These are phyloP conservation scores for Pisolithus albus DNA, from an alignment of 768 basidiomycete genomes.

Conservation along the genomic window DNA sequence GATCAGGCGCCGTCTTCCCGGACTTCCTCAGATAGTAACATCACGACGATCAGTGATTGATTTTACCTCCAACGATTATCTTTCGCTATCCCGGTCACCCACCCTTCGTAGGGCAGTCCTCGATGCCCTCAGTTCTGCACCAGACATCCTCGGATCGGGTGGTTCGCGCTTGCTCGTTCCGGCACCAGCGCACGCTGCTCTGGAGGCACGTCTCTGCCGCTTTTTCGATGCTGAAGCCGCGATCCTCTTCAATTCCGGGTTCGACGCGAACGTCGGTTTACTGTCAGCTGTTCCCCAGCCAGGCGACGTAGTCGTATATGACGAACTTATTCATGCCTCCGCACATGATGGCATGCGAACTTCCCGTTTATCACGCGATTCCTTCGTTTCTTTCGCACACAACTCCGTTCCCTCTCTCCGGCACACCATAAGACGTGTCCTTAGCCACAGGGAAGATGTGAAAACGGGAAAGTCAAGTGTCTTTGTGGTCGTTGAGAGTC, in stretches of 20 bases:
- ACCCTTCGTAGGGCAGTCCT: conserved; percentile 56
- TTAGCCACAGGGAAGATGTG: conserved; percentile 31
- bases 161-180: conserved; percentile 81
- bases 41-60: conserved; percentile 35
- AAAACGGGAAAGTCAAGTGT: conserved; percentile 39
- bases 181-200: conserved; percentile 45
- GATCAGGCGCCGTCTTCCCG: conserved; percentile 66
- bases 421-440: conserved; percentile 35
- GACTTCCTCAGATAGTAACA: conserved; percentile 35
- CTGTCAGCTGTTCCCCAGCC: conserved; percentile 74
- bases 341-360: conserved; percentile 88
- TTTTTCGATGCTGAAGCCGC: conserved; percentile 64
- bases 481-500: conserved; percentile 81
- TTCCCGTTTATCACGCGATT: conserved; percentile 36
- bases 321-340: conserved; percentile 85
- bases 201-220: conserved; percentile 61
- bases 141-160: conserved; percentile 74
- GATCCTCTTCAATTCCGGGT: conserved; percentile 87
- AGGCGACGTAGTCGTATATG: conserved; percentile 72
- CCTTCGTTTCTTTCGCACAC: conserved; percentile 55
- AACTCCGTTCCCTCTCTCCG: conserved; percentile 56
- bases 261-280: conserved; percentile 86
- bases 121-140: conserved; percentile 38
- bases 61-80: conserved; percentile 91
- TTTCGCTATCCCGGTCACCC: conserved; percentile 64